Evolutionary conservation across 108 stramenopile species (phyloP), one percentile per base, ranked within the genome.

Genomic region (Skeletonema grethae): DNA sequence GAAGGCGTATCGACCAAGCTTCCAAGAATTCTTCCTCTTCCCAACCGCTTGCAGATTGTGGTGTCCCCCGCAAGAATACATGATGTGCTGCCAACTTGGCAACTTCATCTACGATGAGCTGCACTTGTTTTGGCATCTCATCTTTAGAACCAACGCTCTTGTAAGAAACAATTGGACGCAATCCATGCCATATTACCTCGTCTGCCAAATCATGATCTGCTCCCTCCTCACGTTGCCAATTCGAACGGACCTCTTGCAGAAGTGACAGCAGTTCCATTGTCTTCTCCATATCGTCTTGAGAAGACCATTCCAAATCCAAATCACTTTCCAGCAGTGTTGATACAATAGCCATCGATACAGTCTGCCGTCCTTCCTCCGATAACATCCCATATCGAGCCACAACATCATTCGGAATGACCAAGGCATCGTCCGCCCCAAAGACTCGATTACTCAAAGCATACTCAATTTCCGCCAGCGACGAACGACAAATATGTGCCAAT

Each of bases 341-440:
- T 20, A 73, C 63, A 50, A 80, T 80, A 3, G 72, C 79, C 79
- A 69, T 65, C 25, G 79, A 63, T 30, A 80, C 79, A 15, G 79
- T 73, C 36, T 73, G 79, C 1, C 72, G 61, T 53, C 72, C 79
- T 59, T 80, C 79, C 25, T 80, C 79, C 0, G 79, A 80, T 0
- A 80, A 61, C 36, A 73, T 73, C 9, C 72, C 79, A 39, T 80
- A 80, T 46, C 79, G 59, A 39, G 22, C 30, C 22, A 16, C 12
- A 9, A 16, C 46, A n/a, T 45, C 13, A 41, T 53, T 3, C 16
- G 77, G 70, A 59, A 79, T 41, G 7, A 57, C 65, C 39, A 80
- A 24, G 34, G 79, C 79, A 73, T 80, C 79, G 28, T 80, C 72
- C 13, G 79, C 79, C 9, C 79, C 79, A 63, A 32, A 69, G n/a